Evolutionary conservation across 495 filamentous ascomycete species (phyloP).

Genomic region (Penicillium salamii): DNA sequence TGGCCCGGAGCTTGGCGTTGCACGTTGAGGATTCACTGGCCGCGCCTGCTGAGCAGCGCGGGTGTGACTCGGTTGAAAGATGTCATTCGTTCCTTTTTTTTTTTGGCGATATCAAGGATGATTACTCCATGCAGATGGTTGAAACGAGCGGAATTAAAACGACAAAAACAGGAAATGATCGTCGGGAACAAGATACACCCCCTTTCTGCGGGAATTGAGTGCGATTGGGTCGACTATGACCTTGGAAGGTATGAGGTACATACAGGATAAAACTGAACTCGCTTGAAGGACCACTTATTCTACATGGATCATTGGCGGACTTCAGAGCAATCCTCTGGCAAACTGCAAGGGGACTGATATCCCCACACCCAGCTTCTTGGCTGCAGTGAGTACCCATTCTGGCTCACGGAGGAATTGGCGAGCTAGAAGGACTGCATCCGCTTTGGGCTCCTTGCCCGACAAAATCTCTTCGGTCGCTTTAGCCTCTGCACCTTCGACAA

Average conservation of each 20-base stretch:
- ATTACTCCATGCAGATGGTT: too few relatives aligned
- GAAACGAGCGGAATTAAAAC: neutral
- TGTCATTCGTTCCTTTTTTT: neutral
- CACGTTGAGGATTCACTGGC: slow-evolving; percentile 11
- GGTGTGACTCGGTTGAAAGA: neutral
- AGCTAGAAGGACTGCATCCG: slow-evolving; percentile 62
- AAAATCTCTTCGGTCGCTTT: slow-evolving; percentile 37
- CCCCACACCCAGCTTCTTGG: slow-evolving; percentile 56
- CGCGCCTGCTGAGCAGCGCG: neutral
- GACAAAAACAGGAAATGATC: neutral
- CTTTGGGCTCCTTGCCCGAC: slow-evolving; percentile 41
- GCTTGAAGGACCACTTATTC: too few relatives aligned
- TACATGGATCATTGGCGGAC: neutral
- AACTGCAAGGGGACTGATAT: slow-evolving; percentile 57
- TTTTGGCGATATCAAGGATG: too few relatives aligned
- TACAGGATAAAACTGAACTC: too few relatives aligned
- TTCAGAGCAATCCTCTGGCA: slow-evolving; percentile 13
- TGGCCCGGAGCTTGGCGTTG: slow-evolving; percentile 19
- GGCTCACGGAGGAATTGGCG: slow-evolving; percentile 66
- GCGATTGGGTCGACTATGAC: too few relatives aligned
- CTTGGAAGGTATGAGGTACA: too few relatives aligned
- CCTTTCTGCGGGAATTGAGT: too few relatives aligned
- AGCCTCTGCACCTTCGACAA: slow-evolving; percentile 55
- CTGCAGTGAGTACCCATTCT: slow-evolving; percentile 61
- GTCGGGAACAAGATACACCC: too few relatives aligned